Percentiles rank a stretch among this genome's conserved stretches.
Evolutionary conservation across 352 stramenopile species (phyloP).

Genomic region (Phytopythium chamaehyphon): DNA sequence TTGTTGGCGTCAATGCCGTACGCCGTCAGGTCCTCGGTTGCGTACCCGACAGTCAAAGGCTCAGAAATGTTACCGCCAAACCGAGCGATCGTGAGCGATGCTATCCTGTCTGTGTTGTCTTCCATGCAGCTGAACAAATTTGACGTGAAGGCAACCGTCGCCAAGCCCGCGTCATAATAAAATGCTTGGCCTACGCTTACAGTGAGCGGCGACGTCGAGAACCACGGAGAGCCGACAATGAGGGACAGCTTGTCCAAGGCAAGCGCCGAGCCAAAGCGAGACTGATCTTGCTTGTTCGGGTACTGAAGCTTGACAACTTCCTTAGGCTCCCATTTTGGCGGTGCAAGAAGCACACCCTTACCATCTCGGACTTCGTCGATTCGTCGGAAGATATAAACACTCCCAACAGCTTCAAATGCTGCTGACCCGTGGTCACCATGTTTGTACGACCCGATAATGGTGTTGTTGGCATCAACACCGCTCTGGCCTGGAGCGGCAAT

Average conservation of each 20-base stretch:
- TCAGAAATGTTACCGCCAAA: slow-evolving; percentile 35
- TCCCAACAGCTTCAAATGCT: slow-evolving; percentile 44
- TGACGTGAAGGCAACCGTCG: slow-evolving; percentile 52
- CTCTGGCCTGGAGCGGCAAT: slow-evolving; percentile 71
- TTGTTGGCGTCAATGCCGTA: slow-evolving; percentile 46
- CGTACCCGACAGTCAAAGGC: slow-evolving; percentile 62
- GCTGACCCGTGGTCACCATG: slow-evolving; percentile 15
- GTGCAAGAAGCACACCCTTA: slow-evolving; percentile 52
- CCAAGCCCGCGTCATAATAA: slow-evolving; percentile 57
- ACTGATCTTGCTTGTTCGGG: slow-evolving; percentile 51
- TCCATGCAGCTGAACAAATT: slow-evolving; percentile 61
- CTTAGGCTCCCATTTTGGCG: slow-evolving; percentile 63
- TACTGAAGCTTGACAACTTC: slow-evolving; percentile 81
- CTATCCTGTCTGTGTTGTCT: slow-evolving; percentile 43
- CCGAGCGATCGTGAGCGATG: slow-evolving; percentile 57
- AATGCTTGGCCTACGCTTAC: slow-evolving; percentile 53
- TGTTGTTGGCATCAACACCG: slow-evolving; percentile 85
- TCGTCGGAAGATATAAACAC: slow-evolving; percentile 65
- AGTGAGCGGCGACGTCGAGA: slow-evolving; percentile 36
- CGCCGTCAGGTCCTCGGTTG: slow-evolving; percentile 72
- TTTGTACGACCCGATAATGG: slow-evolving; percentile 30
- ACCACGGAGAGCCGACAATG: slow-evolving; percentile 51
- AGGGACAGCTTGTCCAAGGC: slow-evolving; percentile 53
- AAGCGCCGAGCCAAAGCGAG: slow-evolving; percentile 50
- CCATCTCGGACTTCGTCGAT: slow-evolving; percentile 60